Conservation (phyloP, 2,329 filamentous ascomycete genomes). For the Cryphonectria parasitica region DNA sequence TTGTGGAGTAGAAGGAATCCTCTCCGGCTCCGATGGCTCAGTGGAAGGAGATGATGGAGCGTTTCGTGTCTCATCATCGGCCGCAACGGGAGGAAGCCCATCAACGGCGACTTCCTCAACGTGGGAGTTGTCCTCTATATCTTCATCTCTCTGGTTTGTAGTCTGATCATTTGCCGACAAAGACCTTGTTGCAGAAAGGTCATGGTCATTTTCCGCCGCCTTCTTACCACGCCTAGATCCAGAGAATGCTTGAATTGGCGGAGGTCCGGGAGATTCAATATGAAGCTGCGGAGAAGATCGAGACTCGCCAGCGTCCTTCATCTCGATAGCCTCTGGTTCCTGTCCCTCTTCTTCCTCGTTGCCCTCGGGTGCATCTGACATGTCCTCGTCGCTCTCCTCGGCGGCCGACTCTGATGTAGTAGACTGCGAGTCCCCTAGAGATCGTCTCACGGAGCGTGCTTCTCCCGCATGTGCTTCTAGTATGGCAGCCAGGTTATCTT, state of each 20-base stretch:
- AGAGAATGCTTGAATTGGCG: neutral
- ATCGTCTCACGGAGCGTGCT: slow-evolving; percentile 23
- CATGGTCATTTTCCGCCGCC: neutral
- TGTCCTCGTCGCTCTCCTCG: slow-evolving; percentile 15
- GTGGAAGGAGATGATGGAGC: neutral
- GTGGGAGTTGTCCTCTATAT: neutral
- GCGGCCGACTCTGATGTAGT: slow-evolving; percentile 7
- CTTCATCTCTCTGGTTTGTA: neutral
- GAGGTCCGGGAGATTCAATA: slow-evolving; percentile 16
- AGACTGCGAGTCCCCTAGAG: slow-evolving; percentile 15
- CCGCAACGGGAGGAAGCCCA: neutral
- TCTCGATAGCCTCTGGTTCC: neutral
- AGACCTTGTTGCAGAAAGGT: neutral
- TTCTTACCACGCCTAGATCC: neutral
- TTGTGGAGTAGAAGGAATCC: neutral
- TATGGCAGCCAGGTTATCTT: slow-evolving; percentile 36
- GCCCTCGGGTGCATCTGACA: neutral
- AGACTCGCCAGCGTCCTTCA: neutral
- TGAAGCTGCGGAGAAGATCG: slow-evolving; percentile 15
- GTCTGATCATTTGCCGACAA: neutral
- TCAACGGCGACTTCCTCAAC: neutral
- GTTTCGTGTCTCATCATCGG: neutral
- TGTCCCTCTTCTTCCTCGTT: neutral
- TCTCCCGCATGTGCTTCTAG: slow-evolving; percentile 37
- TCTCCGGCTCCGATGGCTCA: neutral